Evolutionary conservation across 2,329 filamentous ascomycete genomes (phyloP).

Genomic region (Ophiostoma populinum): DNA sequence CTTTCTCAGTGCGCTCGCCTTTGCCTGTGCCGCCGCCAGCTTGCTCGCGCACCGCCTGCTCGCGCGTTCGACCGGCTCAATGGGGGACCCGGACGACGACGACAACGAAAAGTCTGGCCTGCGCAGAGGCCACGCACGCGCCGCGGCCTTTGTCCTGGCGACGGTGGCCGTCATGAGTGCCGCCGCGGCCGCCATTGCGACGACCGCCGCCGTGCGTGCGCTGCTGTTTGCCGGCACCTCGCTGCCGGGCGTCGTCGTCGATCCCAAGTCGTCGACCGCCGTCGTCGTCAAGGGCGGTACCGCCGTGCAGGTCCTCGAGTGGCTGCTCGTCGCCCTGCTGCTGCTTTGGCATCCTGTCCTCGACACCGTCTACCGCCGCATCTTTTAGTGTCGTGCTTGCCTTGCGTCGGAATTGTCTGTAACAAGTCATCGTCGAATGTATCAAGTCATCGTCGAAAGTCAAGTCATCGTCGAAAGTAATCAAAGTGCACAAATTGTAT

Average conservation of each 20-base stretch:
- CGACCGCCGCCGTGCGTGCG: conserved; percentile 9
- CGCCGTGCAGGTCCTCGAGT: conserved; percentile 11
- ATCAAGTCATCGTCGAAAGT: no score
- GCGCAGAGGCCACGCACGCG: conserved; percentile 4
- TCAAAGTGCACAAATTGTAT: no score
- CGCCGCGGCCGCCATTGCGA: conserved; percentile 8
- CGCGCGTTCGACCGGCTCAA: neutral
- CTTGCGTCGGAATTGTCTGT: no score
- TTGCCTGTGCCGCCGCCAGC: conserved; percentile 7
- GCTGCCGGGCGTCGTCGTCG: conserved; percentile 4
- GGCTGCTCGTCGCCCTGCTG: conserved; percentile 11
- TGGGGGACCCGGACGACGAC: neutral
- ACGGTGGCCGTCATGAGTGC: conserved; percentile 8
- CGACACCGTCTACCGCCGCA: conserved; percentile 6
- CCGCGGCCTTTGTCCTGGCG: conserved; percentile 4
- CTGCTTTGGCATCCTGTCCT: conserved; percentile 11
- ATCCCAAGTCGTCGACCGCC: neutral
- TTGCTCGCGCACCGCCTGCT: conserved; percentile 4
- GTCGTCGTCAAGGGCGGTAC: conserved; percentile 8
- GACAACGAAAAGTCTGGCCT: neutral
- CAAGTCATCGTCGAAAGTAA: no score
- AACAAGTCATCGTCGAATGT: no score
- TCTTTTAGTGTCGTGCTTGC: no score
- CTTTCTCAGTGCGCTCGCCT: conserved; percentile 8
- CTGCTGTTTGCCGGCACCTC: conserved; percentile 10